Conservation (phyloP, 2,329 filamentous ascomycete species). For the Cercospora zeina region DNA sequence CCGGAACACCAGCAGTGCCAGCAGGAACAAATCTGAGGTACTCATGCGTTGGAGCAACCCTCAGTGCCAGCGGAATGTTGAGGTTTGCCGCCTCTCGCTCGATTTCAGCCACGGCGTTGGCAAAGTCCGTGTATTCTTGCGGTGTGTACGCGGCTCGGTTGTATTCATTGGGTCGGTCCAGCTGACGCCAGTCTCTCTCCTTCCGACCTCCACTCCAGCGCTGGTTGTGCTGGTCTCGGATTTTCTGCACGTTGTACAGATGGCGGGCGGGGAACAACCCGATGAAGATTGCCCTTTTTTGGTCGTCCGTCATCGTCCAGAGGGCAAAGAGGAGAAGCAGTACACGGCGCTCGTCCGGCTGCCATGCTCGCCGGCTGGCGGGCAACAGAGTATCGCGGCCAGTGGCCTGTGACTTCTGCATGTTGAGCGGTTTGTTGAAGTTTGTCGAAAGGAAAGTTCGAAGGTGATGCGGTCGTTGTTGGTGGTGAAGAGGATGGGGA, state of each 20-base stretch:
- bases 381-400: background rate
- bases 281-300: background rate
- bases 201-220: background rate
- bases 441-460: background rate
- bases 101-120: background rate
- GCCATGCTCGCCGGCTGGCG: background rate
- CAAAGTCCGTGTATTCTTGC: background rate
- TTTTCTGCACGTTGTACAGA: background rate
- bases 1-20: background rate
- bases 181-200: background rate
- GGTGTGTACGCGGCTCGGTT: background rate
- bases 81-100: background rate
- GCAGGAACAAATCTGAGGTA: background rate
- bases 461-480: background rate
- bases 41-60: background rate
- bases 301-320: background rate
- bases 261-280: background rate
- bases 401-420: background rate
- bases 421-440: background rate
- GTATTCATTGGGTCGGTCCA: constrained; percentile 5
- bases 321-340: background rate
- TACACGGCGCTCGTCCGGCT: background rate
- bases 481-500: background rate
- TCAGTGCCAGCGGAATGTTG: background rate
- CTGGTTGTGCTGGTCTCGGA: background rate